Base-by-base conservation (phyloP, 2,329 filamentous ascomycete genomes). In the Escovopsis sp. region DNA sequence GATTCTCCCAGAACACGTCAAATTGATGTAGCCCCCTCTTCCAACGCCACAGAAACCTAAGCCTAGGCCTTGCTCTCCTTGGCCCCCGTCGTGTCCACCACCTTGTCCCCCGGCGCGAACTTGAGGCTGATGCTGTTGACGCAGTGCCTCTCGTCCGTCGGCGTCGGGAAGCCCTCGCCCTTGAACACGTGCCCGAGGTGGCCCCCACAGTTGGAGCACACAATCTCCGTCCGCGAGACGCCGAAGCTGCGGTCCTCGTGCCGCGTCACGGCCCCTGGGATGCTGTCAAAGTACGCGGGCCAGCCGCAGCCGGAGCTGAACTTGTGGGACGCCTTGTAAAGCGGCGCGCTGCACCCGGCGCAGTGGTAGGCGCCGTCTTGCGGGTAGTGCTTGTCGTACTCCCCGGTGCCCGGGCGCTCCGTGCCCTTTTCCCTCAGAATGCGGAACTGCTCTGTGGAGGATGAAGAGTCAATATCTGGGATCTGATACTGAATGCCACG, bases 231-330 rank as follows among this genome's bases (percentile, higher is more conserved):
- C 51, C 91, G 72, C 56, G 70, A 59, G 85, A 94, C 94, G 38
- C 89, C 89, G 41, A 87, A 73, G 0, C 78, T 69, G 39, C 64
- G 67, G 61, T 98, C 91, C 49, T 78, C 77, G 55, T 89, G 82
- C 48, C 89, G 72, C 33, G 77, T 85, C 11, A 98, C 86, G 1
- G 89, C 89, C 3, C 87, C 88, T 0, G 91, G 89, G 41, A 98
- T 77, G 50, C 82, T 89, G 63, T 98, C 91, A 59, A 89, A 98
- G 65, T 96, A 98, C 11, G 91, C 91, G 1, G 91, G 91, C 91
- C 91, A 98, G 47, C 91, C 91, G 63, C 91, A 98, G 36, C 87
- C 86, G 15, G 85, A 93, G 62, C 85, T 85, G 73, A 98, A 98
- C 63, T 98, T 98, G 65, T 94, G 88, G 48, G 73, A 73, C 26